Conservation (phyloP, 345 rosid species). For the Rubroshorea leprosula region DNA sequence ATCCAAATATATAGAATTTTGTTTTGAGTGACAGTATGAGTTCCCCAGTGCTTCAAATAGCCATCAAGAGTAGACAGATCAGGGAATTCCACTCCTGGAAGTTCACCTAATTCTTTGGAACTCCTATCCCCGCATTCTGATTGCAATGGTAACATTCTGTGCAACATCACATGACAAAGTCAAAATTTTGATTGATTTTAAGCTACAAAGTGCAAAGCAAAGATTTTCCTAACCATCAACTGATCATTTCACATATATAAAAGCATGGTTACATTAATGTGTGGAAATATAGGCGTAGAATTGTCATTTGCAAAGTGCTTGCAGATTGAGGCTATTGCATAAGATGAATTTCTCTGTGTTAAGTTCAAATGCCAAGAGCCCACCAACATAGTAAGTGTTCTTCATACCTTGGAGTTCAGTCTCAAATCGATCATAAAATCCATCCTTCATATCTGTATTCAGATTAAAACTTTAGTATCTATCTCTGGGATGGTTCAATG, state of each 20-base stretch:
- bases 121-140: constrained; percentile 17
- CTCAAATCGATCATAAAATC: constrained; percentile 52
- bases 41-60: constrained; percentile 61
- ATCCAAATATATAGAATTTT: constrained; percentile 55
- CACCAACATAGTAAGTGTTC: constrained; percentile 60
- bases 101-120: constrained; percentile 33
- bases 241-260: neutral
- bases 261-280: constrained; percentile 39
- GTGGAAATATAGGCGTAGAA: constrained; percentile 36
- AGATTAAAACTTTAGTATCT: constrained; percentile 12
- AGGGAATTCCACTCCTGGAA: constrained; percentile 46
- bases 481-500: neutral
- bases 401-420: constrained; percentile 51
- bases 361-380: constrained; percentile 66
- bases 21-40: constrained; percentile 25
- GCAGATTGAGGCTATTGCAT: constrained; percentile 53
- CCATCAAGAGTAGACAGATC: constrained; percentile 45
- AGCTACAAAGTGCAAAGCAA: no score
- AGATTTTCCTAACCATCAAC: no score
- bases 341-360: constrained; percentile 67
- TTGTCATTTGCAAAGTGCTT: constrained; percentile 50
- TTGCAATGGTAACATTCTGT: constrained; percentile 45
- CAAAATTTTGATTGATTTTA: neutral
- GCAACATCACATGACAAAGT: constrained; percentile 15
- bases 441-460: constrained; percentile 54